These are phyloP conservation scores for Aspergillus thermomutatus DNA, from an alignment of 2,329 filamentous ascomycete species.

Conservation along the genomic window DNA sequence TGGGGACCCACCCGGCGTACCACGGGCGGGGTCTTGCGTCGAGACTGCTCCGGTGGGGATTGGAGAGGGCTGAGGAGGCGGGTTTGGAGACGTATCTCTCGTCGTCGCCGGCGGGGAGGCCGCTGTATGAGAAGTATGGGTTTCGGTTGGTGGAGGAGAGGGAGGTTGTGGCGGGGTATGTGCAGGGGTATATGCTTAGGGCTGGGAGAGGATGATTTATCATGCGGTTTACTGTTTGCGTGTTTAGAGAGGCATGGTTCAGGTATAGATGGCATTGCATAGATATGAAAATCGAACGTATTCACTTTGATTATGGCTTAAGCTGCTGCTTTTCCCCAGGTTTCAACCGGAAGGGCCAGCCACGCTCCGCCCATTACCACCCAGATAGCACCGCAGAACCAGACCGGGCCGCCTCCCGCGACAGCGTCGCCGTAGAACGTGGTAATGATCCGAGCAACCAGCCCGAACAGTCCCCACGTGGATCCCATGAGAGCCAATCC, in stretches of 20 bases:
- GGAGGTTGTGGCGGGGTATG: slow-evolving; percentile 3
- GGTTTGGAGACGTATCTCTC: slow-evolving; percentile 36
- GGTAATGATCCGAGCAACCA: too few relatives aligned
- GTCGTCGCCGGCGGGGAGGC: slow-evolving; percentile 31
- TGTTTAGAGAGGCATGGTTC: neutral
- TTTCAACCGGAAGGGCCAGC: too few relatives aligned
- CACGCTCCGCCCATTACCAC: too few relatives aligned
- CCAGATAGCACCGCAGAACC: too few relatives aligned
- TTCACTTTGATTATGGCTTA: too few relatives aligned
- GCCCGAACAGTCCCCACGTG: too few relatives aligned
- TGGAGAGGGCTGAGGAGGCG: slow-evolving; percentile 34
- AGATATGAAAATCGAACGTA: too few relatives aligned
- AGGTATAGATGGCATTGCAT: neutral
- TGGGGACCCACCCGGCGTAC: slow-evolving; percentile 22
- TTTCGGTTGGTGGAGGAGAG: slow-evolving; percentile 26
- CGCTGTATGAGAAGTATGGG: slow-evolving; percentile 38
- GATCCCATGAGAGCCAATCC: too few relatives aligned
- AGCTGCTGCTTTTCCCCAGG: too few relatives aligned
- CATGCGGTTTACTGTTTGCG: neutral
- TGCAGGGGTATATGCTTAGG: slow-evolving; percentile 7
- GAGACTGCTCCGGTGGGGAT: slow-evolving; percentile 33
- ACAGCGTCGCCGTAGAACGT: too few relatives aligned
- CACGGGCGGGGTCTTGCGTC: slow-evolving; percentile 22
- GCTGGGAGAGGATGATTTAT: neutral
- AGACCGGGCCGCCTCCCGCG: too few relatives aligned